These are phyloP conservation scores for Cercospora sp. DNA, from an alignment of 2,329 filamentous ascomycete genomes.

Conservation along the genomic window DNA sequence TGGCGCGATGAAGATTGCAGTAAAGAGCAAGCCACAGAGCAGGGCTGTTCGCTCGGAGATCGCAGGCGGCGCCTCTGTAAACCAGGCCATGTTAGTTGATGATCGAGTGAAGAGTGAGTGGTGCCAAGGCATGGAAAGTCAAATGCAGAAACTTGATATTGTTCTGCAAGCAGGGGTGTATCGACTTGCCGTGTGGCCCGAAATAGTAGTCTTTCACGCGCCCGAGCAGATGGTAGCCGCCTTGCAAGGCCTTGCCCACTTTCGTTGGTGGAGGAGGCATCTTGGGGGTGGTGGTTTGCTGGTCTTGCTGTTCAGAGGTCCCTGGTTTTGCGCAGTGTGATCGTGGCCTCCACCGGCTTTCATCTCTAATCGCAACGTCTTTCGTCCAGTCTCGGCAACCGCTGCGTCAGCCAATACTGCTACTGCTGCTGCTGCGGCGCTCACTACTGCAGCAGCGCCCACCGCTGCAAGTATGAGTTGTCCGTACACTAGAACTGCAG, in stretches of 20 bases:
- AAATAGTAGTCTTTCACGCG: constrained; percentile 20
- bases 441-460: not conserved
- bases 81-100: constrained; percentile 13
- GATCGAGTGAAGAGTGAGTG: not conserved
- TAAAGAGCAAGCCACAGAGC: constrained; percentile 63
- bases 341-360: not conserved
- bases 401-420: not conserved
- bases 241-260: constrained; percentile 16
- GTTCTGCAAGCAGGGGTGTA: constrained; percentile 2
- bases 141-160: constrained; percentile 10
- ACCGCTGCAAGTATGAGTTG: not conserved
- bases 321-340: not conserved
- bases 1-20: constrained; percentile 83
- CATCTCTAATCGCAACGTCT: not conserved
- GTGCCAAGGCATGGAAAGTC: constrained; percentile 10
- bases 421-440: not conserved
- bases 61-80: constrained; percentile 23
- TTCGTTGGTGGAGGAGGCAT: constrained; percentile 19
- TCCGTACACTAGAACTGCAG: not conserved
- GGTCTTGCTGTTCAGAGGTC: not conserved
- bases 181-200: constrained; percentile 18
- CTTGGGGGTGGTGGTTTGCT: not conserved
- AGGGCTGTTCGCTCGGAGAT: constrained; percentile 34
- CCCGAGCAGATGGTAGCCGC: constrained; percentile 18
- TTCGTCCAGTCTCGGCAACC: not conserved